Evolutionary conservation across 2,329 filamentous ascomycete species (phyloP).

Genomic region (Sclerotinia subarctica): DNA sequence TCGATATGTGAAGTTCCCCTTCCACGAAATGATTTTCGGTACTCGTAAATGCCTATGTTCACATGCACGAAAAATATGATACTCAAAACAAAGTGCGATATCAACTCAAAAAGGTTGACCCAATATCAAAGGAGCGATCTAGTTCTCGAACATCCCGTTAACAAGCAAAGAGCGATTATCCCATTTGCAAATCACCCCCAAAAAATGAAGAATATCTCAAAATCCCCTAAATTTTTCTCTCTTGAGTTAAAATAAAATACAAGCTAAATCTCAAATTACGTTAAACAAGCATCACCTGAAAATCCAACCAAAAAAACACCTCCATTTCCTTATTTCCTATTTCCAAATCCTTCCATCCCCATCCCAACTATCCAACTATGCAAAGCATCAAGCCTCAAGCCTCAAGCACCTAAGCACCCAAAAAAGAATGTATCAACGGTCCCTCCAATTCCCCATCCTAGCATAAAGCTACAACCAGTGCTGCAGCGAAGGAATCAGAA

Average conservation of each 20-base stretch:
- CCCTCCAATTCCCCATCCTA: conserved; percentile 4
- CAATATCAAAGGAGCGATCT: no score
- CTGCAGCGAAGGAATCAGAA: conserved; percentile 15
- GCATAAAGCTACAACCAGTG: conserved; percentile 18
- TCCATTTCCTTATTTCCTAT: no score
- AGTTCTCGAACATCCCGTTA: no score
- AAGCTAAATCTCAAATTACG: neutral
- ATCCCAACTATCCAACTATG: neutral
- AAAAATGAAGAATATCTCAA: neutral
- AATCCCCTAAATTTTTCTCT: neutral
- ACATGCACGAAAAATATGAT: neutral
- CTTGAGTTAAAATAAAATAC: no score
- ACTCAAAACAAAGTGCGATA: neutral
- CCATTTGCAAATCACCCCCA: no score
- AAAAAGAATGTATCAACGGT: conserved; percentile 13
- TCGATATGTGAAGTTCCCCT: neutral
- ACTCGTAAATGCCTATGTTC: neutral
- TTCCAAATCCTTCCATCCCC: neutral
- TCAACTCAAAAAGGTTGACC: neutral
- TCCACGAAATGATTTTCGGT: neutral
- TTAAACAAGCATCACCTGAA: no score
- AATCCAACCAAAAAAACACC: no score
- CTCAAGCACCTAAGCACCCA: no score
- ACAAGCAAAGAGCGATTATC: no score
- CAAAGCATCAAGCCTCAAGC: neutral